A percentile compares a stretch with the other conserved stretches of the same genome.
These are phyloP conservation scores for Phlyctochytrium arcticum DNA, from an alignment of 192 early-diverging fungal genomes.

Conservation along the genomic window DNA sequence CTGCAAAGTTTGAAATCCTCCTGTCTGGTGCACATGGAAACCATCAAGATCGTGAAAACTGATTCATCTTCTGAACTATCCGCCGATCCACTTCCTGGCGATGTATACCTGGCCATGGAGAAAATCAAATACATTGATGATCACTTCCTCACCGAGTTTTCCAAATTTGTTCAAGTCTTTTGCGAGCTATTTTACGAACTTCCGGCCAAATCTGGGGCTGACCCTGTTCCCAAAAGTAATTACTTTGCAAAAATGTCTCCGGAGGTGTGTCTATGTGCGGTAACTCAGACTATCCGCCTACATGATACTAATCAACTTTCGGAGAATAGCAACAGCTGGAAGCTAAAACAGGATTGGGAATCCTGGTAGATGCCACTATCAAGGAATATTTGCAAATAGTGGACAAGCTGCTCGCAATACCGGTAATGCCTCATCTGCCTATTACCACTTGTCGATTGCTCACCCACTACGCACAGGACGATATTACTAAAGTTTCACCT, in stretches of 20 bases:
- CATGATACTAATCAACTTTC: too few species aligned
- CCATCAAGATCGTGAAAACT: not conserved
- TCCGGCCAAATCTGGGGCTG: not conserved
- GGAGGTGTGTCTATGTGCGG: too few species aligned
- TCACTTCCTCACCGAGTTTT: constrained; percentile 39
- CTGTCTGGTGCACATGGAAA: constrained; percentile 14
- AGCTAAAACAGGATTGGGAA: constrained; percentile 28
- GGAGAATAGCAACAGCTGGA: constrained; percentile 16
- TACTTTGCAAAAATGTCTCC: constrained; percentile 19
- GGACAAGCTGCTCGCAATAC: constrained; percentile 41
- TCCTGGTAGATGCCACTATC: constrained; percentile 31
- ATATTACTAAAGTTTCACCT: constrained; percentile 30
- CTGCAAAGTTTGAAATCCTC: not conserved
- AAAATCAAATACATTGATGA: constrained; percentile 33
- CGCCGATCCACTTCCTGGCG: constrained; percentile 13
- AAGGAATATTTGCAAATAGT: constrained; percentile 45
- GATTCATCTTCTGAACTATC: not conserved
- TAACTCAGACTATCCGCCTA: too few species aligned
- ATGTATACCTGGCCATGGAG: constrained; percentile 11
- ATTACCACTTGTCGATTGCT: constrained; percentile 1
- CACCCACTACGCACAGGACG: constrained; percentile 19
- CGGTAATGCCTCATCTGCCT: constrained; percentile 25
- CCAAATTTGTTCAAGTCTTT: constrained; percentile 47
- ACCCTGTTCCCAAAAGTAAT: not conserved
- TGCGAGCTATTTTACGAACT: constrained; percentile 39